Percentiles rank a stretch among this genome's conserved stretches.
Conservation (phyloP, 805 yeast genomes). For the Limtongia smithiae region DNA sequence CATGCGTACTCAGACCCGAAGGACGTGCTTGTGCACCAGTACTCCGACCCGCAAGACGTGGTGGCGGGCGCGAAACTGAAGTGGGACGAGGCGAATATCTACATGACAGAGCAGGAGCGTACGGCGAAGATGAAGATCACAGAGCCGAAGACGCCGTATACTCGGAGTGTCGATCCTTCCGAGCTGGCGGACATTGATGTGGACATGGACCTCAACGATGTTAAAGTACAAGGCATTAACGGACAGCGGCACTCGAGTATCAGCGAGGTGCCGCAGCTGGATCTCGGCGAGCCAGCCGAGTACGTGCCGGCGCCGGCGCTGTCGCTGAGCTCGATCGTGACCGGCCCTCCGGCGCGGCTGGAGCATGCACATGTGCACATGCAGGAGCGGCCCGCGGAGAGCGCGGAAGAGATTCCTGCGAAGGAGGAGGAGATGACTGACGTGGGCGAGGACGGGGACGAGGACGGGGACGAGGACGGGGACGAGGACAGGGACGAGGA, state of each 20-base stretch:
- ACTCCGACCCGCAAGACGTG: neutral
- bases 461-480: neutral
- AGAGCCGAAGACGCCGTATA: conserved; percentile 94
- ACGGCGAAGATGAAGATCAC: conserved; percentile 76
- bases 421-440: no score
- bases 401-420: no score
- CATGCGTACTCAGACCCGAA: conserved; percentile 3
- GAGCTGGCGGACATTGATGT: conserved; percentile 72
- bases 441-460: no score
- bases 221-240: conserved; percentile 43
- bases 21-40: neutral
- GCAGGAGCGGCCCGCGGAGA: no score
- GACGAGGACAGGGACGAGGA: conserved; percentile 4
- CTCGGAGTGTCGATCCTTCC: conserved; percentile 77
- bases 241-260: conserved; percentile 24
- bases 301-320: conserved; percentile 17
- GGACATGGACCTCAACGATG: conserved; percentile 48
- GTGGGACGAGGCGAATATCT: conserved; percentile 83
- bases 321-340: neutral
- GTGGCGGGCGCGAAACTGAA: conserved; percentile 30
- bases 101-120: conserved; percentile 68
- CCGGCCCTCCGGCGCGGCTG: neutral
- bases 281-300: conserved; percentile 35
- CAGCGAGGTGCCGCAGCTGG: conserved; percentile 30
- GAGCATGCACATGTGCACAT: neutral